Evolutionary conservation across 805 yeast species (phyloP).

Genomic region (Pichia heedii): DNA sequence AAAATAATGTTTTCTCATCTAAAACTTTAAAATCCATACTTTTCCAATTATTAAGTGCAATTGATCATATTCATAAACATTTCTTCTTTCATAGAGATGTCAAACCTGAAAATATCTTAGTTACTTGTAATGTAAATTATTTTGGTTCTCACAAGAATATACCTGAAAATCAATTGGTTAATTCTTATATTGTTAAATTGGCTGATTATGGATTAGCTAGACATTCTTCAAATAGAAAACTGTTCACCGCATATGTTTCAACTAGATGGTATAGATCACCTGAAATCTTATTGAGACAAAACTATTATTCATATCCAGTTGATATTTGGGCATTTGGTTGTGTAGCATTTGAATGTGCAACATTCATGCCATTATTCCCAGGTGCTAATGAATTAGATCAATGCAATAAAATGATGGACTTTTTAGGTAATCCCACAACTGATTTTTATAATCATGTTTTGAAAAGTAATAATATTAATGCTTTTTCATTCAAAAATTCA

Average conservation of each 20-base stretch:
- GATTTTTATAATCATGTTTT: slow-evolving; percentile 1
- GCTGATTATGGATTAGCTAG: slow-evolving; percentile 80
- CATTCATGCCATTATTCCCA: slow-evolving; percentile 72
- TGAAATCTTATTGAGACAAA: slow-evolving; percentile 60
- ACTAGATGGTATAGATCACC: slow-evolving; percentile 87
- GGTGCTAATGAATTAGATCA: slow-evolving; percentile 78
- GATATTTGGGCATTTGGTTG: slow-evolving; percentile 87
- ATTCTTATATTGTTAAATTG: slow-evolving; percentile 55
- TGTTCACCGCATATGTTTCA: slow-evolving; percentile 69
- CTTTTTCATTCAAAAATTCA: not conserved
- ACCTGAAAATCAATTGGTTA: slow-evolving; percentile 32
- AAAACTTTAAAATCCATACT: slow-evolving; percentile 56
- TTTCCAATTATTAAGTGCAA: slow-evolving; percentile 64
- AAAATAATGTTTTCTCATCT: slow-evolving; percentile 42
- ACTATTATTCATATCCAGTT: slow-evolving; percentile 54
- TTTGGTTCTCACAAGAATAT: slow-evolving; percentile 34
- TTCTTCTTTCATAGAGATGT: slow-evolving; percentile 80
- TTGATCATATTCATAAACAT: slow-evolving; percentile 68
- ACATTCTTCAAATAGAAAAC: slow-evolving; percentile 40
- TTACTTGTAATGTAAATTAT: slow-evolving; percentile 48
- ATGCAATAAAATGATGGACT: slow-evolving; percentile 53
- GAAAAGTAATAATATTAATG: not conserved
- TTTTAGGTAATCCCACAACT: slow-evolving; percentile 64
- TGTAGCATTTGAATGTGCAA: slow-evolving; percentile 66
- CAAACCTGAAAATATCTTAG: slow-evolving; percentile 86